A percentile compares a stretch with the other conserved stretches of the same genome.
phyloP scores from a whole-genome alignment of 139 green algal species.

The Eudorina sp. region DNA sequence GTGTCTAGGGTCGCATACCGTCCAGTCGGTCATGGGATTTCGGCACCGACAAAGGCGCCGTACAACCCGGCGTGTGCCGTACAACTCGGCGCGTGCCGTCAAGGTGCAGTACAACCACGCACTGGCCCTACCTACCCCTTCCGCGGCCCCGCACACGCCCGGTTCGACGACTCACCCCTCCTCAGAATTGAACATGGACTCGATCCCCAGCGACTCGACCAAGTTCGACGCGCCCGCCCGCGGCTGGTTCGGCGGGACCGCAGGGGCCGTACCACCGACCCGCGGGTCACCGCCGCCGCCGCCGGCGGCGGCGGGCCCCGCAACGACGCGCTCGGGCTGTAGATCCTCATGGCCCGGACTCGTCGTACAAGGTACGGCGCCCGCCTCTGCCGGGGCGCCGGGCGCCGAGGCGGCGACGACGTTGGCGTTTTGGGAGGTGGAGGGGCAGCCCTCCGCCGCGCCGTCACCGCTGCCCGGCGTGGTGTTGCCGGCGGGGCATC shows the following conservation, averaged over 20 bases:
- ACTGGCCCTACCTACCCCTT: not conserved
- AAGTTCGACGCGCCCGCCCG: not conserved
- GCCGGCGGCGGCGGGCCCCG: not conserved
- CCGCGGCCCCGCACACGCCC: not conserved
- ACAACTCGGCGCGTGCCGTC: not conserved
- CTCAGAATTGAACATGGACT: conserved; percentile 1
- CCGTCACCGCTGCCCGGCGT: too few species aligned
- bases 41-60: not conserved
- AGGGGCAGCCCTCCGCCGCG: too few species aligned
- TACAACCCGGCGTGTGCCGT: not conserved
- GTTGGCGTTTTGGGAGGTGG: too few species aligned
- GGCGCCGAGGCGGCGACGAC: too few species aligned
- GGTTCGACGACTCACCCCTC: not conserved
- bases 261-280: not conserved
- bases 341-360: not conserved
- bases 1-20: not conserved
- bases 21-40: not conserved
- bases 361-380: not conserved
- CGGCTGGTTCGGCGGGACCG: not conserved
- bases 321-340: not conserved
- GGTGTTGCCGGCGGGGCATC: too few species aligned
- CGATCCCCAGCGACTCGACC: not conserved
- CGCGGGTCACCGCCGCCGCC: not conserved
- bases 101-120: not conserved
- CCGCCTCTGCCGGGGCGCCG: too few species aligned